Conservation (phyloP, 2,329 filamentous ascomycete genomes). For the Mariannaea sp. region DNA sequence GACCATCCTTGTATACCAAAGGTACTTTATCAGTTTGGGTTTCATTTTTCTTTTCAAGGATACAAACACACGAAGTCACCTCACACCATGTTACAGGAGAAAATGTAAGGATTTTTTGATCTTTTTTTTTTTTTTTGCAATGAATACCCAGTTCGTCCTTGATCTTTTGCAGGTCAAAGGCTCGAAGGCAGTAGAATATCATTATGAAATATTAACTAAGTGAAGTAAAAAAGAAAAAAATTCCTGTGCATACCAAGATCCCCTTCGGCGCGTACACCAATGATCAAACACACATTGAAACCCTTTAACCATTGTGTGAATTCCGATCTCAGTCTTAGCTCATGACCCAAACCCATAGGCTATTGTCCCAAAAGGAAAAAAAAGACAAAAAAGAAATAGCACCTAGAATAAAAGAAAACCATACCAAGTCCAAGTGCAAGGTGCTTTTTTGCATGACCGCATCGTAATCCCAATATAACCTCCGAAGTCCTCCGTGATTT, state of each 20-base stretch:
- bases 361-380: no score
- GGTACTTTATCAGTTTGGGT: no score
- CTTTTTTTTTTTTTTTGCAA: background rate
- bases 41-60: background rate
- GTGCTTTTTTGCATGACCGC: background rate
- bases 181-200: background rate
- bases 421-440: background rate
- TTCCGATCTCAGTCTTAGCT: background rate
- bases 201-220: constrained; percentile 13
- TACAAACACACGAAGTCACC: background rate
- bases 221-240: background rate
- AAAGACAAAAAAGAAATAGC: no score
- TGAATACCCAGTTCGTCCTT: background rate
- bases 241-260: background rate
- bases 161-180: background rate
- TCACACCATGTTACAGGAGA: background rate
- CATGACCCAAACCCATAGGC: background rate
- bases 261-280: constrained; percentile 4
- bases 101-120: no score
- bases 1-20: no score
- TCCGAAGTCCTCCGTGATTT: constrained; percentile 18
- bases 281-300: constrained; percentile 7
- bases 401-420: background rate
- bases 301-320: background rate
- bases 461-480: constrained; percentile 6